Percentiles rank a stretch among this genome's conserved stretches.
Conservation (phyloP, 768 basidiomycete genomes). For the Auricularia auricula-judae region DNA sequence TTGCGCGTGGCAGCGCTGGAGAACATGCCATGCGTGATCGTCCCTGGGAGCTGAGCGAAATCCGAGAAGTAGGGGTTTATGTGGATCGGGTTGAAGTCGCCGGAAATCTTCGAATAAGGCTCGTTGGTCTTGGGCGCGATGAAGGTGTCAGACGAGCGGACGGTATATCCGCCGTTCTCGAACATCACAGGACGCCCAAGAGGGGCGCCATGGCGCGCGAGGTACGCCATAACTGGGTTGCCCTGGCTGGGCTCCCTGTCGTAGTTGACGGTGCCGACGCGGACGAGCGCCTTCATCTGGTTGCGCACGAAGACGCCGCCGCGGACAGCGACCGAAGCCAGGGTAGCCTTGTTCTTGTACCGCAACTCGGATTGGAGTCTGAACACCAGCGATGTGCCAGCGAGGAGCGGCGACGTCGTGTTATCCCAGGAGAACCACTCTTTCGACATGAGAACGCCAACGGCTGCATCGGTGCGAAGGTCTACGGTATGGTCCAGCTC, state of each 20-base stretch:
- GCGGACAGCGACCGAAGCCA: conserved; percentile 65
- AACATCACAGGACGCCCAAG: conserved; percentile 71
- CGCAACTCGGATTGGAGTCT: conserved; percentile 74
- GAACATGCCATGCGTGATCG: conserved; percentile 98
- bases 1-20: conserved; percentile 88
- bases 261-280: conserved; percentile 82
- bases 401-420: conserved; percentile 64
- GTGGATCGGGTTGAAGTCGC: conserved; percentile 99
- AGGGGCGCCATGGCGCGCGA: conserved; percentile 79
- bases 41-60: conserved; percentile 84
- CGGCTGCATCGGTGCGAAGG: conserved; percentile 60
- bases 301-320: conserved; percentile 84
- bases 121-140: conserved; percentile 85
- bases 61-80: conserved; percentile 97
- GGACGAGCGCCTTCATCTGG: conserved; percentile 77
- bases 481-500: conserved; percentile 83
- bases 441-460: conserved; percentile 89
- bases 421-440: conserved; percentile 96
- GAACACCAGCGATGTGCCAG: conserved; percentile 83
- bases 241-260: conserved; percentile 80
- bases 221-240: conserved; percentile 87
- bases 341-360: conserved; percentile 86
- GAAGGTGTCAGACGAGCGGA: conserved; percentile 61
- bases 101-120: conserved; percentile 90
- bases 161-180: conserved; percentile 75